Base-by-base conservation (phyloP, 208 protist species). In the Leishmania gerbilli region DNA sequence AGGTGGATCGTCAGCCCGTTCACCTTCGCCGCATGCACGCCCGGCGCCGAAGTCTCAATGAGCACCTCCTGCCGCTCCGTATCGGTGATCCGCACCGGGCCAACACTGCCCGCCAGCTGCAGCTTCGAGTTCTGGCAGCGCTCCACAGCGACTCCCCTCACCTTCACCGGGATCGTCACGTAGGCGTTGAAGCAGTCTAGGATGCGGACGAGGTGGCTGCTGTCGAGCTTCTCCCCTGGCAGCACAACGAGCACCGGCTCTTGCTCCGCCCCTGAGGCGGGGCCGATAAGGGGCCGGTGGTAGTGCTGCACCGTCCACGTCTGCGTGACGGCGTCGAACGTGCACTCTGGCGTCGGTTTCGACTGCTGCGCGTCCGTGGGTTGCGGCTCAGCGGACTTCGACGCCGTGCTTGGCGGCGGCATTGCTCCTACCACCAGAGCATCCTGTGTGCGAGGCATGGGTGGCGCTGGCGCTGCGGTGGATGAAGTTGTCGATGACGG, bases 81-180 rank as follows among this genome's bases (percentile, higher is more conserved):
- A n/a, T 80, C 77, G 17, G 67, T 82, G 34, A 88, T 62, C 21
- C 87, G 81, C 9, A 88, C 82, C 19, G 84, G 84, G 21, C 84
- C 81, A 3, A 80, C 55, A 21, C 74, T 83, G 31, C 71, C 76
- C 42, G 77, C 75, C 34, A 88, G 51, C 76, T 88, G 79, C 53
- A 87, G 71, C 76, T 83, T 76, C 21, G 82, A 79, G 49, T 80
- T 74, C 51, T 64, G 68, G 58, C 81, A 90, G 42, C 85, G 78
- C 76, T 88, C 71, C 40, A 88, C 78, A 24, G 80, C 56, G 1
- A 90, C 72, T 0, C 79, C 79, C 72, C 82, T 84, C 47, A 90
- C 71, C 76, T 82, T 86, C n/a, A 40, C 65, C 0, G 80, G 82
- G 3, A 88, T 69, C 56, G 60, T 82, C 60, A 90, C 77, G 76